A percentile compares a stretch with the other conserved stretches of the same genome.
Evolutionary conservation across 1,284 basidiomycete genomes (phyloP).

Genomic region (Taiwanofungus camphoratus): DNA sequence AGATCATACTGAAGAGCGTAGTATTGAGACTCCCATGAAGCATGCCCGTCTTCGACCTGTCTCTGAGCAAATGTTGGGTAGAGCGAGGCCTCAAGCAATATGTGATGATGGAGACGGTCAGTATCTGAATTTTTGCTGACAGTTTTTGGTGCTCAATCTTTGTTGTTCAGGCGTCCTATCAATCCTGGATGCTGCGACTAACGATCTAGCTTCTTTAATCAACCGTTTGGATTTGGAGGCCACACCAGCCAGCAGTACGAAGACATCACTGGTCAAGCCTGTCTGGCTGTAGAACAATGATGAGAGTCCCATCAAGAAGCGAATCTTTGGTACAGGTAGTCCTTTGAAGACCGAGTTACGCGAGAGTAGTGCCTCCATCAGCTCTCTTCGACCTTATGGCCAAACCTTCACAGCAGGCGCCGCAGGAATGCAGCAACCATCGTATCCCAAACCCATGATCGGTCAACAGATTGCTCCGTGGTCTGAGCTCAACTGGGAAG

Average conservation of each 20-base stretch:
- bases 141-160: conserved; percentile 4
- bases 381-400: conserved; percentile 55
- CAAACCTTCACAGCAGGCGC: conserved; percentile 34
- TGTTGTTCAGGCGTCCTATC: conserved; percentile 49
- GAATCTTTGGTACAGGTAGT: conserved; percentile 14
- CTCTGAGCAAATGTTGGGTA: conserved; percentile 57
- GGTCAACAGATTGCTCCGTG: conserved; percentile 62
- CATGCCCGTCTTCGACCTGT: conserved; percentile 46
- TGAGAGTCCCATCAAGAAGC: conserved; percentile 37
- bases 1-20: conserved; percentile 11
- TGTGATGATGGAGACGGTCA: conserved; percentile 49
- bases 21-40: conserved; percentile 52
- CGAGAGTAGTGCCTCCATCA: conserved; percentile 42
- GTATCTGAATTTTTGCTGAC: conserved; percentile 30
- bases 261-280: conserved; percentile 35
- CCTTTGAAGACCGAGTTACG: conserved; percentile 24
- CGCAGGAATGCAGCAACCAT: conserved; percentile 9
- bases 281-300: conserved; percentile 19
- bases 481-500: conserved; percentile 41
- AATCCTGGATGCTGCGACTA: conserved; percentile 66
- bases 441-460: conserved; percentile 26
- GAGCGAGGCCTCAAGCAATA: conserved; percentile 42
- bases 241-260: conserved; percentile 49
- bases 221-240: conserved; percentile 68
- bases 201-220: conserved; percentile 70